These are phyloP conservation scores for Kentomonas sorsogonicus DNA, from an alignment of 208 protist genomes.

Conservation along the genomic window DNA sequence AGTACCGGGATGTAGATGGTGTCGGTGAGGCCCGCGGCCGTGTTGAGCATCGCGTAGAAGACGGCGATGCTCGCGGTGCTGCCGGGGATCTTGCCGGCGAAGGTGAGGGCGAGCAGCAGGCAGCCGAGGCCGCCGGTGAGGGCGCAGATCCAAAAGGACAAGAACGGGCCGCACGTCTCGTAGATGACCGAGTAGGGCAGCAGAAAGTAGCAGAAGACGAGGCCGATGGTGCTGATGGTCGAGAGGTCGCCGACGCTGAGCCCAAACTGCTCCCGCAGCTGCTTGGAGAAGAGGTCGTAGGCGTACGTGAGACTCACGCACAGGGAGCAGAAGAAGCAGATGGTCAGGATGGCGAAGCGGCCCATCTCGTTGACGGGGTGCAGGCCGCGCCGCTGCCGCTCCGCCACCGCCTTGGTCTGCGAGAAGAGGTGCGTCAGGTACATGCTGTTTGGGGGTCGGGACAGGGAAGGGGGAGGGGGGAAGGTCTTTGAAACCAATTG, in stretches of 20 bases:
- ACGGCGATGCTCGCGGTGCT: slow-evolving; percentile 43
- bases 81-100: slow-evolving; percentile 36
- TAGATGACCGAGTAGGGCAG: slow-evolving; percentile 57
- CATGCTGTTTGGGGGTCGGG: too few relatives aligned
- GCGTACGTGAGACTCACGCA: slow-evolving; percentile 56
- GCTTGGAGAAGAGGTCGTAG: slow-evolving; percentile 57
- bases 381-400: slow-evolving; percentile 27
- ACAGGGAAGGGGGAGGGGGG: too few relatives aligned
- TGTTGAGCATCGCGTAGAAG: slow-evolving; percentile 59
- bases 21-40: slow-evolving; percentile 41
- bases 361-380: slow-evolving; percentile 48
- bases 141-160: slow-evolving; percentile 29
- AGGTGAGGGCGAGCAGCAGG: slow-evolving; percentile 27
- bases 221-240: slow-evolving; percentile 60
- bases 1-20: slow-evolving; percentile 42
- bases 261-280: slow-evolving; percentile 32
- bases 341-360: slow-evolving; percentile 50
- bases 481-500: neutral
- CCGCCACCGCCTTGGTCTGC: slow-evolving; percentile 20
- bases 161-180: slow-evolving; percentile 42
- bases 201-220: slow-evolving; percentile 68
- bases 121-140: slow-evolving; percentile 29
- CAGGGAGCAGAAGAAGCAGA: slow-evolving; percentile 66
- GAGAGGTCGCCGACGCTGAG: slow-evolving; percentile 49
- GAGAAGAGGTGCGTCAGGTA: slow-evolving; percentile 30